Conservation (phyloP, 73 alveolate species). For the Symbiodinium pilosum region DNA sequence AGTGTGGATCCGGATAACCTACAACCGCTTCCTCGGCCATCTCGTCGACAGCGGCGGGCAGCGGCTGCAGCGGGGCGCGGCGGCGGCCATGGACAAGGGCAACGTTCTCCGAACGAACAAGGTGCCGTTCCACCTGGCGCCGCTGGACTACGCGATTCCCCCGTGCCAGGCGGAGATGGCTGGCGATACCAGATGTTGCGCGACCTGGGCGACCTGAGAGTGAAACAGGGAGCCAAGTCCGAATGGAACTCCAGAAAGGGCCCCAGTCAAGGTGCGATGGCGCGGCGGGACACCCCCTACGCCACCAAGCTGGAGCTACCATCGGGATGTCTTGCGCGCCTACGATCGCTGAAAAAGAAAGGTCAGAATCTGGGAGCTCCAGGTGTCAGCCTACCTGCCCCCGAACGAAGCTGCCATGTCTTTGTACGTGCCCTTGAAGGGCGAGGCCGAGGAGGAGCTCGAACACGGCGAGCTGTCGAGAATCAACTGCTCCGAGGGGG, state of each 20-base stretch:
- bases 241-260: background rate
- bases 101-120: background rate
- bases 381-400: background rate
- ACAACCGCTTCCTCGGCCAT: background rate
- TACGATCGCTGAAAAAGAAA: background rate
- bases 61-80: background rate
- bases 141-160: background rate
- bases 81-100: background rate
- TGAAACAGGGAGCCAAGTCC: background rate
- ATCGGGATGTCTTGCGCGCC: background rate
- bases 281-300: background rate
- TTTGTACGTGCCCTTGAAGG: background rate
- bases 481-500: background rate
- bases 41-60: background rate
- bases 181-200: background rate
- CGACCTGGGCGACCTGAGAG: background rate
- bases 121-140: background rate
- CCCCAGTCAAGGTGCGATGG: background rate
- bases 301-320: background rate
- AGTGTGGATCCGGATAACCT: background rate
- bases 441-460: conserved; percentile 5
- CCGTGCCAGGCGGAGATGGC: background rate
- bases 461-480: background rate
- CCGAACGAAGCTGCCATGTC: background rate
- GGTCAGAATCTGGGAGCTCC: background rate